phyloP scores from a whole-genome alignment of 2,329 filamentous ascomycete species.

The Talaromyces verruculosus region DNA sequence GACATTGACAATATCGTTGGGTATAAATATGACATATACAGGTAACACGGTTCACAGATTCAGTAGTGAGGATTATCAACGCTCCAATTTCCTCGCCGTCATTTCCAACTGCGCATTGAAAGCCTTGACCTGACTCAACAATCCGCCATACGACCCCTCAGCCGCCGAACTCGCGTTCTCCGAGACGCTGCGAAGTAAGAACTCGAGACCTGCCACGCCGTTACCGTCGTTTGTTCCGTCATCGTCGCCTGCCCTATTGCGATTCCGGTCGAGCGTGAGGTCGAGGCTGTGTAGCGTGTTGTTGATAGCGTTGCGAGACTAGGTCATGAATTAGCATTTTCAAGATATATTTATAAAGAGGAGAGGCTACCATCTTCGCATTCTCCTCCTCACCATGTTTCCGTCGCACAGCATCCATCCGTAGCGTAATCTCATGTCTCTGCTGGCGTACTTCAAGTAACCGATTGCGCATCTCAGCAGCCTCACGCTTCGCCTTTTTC shows the following conservation, averaged over 20 bases:
- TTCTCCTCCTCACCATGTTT: constrained; percentile 43
- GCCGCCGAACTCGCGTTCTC: constrained; percentile 42
- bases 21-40: background rate
- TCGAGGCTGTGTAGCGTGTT: constrained; percentile 46
- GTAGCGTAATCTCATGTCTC: constrained; percentile 51
- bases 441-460: constrained; percentile 51
- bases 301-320: constrained; percentile 44
- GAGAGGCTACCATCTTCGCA: constrained; percentile 32
- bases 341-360: background rate
- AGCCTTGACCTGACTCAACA: constrained; percentile 41
- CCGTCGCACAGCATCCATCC: constrained; percentile 51
- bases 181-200: constrained; percentile 44
- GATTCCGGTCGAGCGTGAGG: constrained; percentile 42
- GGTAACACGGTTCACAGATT: background rate
- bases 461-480: constrained; percentile 47
- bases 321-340: constrained; percentile 1
- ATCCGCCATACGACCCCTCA: constrained; percentile 41
- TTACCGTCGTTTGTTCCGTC: constrained; percentile 23
- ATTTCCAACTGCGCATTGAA: constrained; percentile 48
- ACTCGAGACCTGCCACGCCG: constrained; percentile 42
- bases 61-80: background rate
- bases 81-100: constrained; percentile 26
- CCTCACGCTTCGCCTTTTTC: constrained; percentile 47
- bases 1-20: background rate
- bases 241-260: constrained; percentile 25